Evolutionary conservation across 768 basidiomycete species (phyloP).

Genomic region (Russula sp.): DNA sequence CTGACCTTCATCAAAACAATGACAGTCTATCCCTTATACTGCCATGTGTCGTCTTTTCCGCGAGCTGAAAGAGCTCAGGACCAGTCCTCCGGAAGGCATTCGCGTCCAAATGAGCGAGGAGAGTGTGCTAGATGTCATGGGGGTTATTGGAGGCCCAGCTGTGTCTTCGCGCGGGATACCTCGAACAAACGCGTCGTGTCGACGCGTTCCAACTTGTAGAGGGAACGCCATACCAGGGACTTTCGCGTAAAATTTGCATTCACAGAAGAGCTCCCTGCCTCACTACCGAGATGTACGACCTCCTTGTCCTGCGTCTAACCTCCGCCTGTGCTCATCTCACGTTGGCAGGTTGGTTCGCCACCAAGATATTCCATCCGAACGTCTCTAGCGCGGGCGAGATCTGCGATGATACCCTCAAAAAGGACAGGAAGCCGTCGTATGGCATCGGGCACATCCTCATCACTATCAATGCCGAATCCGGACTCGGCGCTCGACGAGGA

Average conservation of each 20-base stretch:
- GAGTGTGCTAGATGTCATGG: conserved; percentile 81
- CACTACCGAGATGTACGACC: conserved; percentile 84
- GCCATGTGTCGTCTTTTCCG: conserved; percentile 83
- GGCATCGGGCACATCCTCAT: conserved; percentile 89
- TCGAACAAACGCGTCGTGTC: conserved; percentile 1
- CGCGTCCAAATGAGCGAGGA: conserved; percentile 81
- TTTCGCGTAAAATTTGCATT: conserved; percentile 79
- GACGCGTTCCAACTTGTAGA: conserved; percentile 32
- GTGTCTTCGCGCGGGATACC: conserved; percentile 28
- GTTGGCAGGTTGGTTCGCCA: conserved; percentile 71
- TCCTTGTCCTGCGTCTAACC: neutral
- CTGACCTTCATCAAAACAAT: neutral
- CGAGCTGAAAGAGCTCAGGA: conserved; percentile 75
- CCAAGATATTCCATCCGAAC: conserved; percentile 97
- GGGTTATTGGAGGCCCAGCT: conserved; percentile 90
- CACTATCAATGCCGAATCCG: conserved; percentile 94
- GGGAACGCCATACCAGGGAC: conserved; percentile 62
- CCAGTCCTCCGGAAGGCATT: conserved; percentile 84
- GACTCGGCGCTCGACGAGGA: conserved; percentile 96
- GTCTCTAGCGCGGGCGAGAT: conserved; percentile 88
- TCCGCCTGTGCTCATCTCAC: neutral
- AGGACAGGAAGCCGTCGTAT: conserved; percentile 91
- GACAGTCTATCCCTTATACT: conserved; percentile 41
- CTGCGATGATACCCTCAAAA: conserved; percentile 95
- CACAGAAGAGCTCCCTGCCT: conserved; percentile 88